A percentile compares a stretch with the other conserved stretches of the same genome.
phyloP scores from a whole-genome alignment of 2,329 filamentous ascomycete genomes.

The Ophiostoma sp. region DNA sequence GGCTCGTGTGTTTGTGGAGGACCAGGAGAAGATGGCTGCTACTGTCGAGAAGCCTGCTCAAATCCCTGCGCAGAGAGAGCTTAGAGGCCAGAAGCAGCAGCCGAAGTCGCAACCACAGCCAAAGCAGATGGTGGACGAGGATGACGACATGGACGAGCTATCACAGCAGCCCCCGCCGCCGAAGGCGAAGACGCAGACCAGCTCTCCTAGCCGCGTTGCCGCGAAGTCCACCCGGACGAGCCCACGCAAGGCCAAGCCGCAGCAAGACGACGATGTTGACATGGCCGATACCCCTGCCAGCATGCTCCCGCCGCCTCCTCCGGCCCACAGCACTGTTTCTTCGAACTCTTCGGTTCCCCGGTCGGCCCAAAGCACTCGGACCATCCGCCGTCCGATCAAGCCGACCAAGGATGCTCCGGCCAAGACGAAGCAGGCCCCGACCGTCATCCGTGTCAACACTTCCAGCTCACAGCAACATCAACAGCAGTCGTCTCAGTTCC shows the following conservation, averaged over 20 bases:
- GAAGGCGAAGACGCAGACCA: constrained; percentile 9
- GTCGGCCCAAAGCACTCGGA: constrained; percentile 51
- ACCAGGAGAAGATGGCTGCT: constrained; percentile 51
- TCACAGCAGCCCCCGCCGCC: constrained; percentile 26
- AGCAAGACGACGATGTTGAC: constrained; percentile 50
- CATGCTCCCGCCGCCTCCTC: constrained; percentile 52
- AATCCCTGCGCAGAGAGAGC: constrained; percentile 44
- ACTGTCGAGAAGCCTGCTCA: constrained; percentile 50
- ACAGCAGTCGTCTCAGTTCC: constrained; percentile 48
- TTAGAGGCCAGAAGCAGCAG: constrained; percentile 54
- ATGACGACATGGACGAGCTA: constrained; percentile 27
- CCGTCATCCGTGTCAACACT: constrained; percentile 70
- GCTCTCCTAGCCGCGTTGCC: constrained; percentile 42
- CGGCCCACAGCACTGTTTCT: constrained; percentile 10
- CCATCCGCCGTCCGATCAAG: constrained; percentile 61
- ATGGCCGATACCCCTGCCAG: constrained; percentile 57
- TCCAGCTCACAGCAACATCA: constrained; percentile 54
- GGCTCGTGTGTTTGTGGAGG: constrained; percentile 58
- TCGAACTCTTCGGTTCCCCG: constrained; percentile 43
- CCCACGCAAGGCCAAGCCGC: constrained; percentile 51
- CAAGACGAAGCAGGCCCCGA: constrained; percentile 67
- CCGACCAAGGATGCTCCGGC: constrained; percentile 59
- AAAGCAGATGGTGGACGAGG: constrained; percentile 27
- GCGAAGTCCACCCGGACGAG: constrained; percentile 51
- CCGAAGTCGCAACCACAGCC: constrained; percentile 43